Evolutionary conservation across 257 asterid species (phyloP), one percentile per base, ranked within the genome.

Genomic region (Lycium ferocissimum): DNA sequence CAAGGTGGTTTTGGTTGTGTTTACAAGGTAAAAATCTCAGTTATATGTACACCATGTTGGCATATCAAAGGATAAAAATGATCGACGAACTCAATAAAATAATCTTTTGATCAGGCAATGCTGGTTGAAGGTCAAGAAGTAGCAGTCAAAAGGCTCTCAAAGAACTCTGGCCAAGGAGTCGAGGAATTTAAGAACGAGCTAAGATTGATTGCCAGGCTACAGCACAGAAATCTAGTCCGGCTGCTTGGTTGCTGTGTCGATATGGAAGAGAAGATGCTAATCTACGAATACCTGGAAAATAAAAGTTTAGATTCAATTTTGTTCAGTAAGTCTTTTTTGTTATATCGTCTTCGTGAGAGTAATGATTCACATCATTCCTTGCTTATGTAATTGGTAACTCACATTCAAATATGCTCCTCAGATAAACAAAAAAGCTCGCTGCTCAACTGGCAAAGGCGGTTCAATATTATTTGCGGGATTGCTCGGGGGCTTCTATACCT

Each of bases 151-250:
- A 88, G 97, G 84, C 91, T 94, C 15, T 91, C 97, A 1, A 90
- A 91, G 85, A 90, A 84, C 72, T 94, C 97, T 0, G 93, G 93
- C 15, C 97, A 94, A 85, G 97, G 97, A 62, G 85, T 85, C 7
- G 96, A 90, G 54, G 97, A 94, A 69, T 94, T 94, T 89, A 94
- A 90, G 91, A 94, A 92, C 62, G 97, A 94, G 89, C 87, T 94
- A 26, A 91, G 88, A 88, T 83, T 94, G 67, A 92, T 94, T 35
- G 97, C 97, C 4, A 88, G 95, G 69, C 92, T 94, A 51, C 97
- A 94, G 53, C 97, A 94, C 57, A 86, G 96, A 35, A 94, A 94
- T 58, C 94, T 94, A 8, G 96, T 94, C 80, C 94, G 95, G 49
- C 86, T 94, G 7, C 93, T 94, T 11, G 97, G 97, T 14, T 94